Percentiles rank a stretch among this genome's conserved stretches.
Evolutionary conservation across 306 rosid species (phyloP).

Genomic region (Styphnolobium japonicum): DNA sequence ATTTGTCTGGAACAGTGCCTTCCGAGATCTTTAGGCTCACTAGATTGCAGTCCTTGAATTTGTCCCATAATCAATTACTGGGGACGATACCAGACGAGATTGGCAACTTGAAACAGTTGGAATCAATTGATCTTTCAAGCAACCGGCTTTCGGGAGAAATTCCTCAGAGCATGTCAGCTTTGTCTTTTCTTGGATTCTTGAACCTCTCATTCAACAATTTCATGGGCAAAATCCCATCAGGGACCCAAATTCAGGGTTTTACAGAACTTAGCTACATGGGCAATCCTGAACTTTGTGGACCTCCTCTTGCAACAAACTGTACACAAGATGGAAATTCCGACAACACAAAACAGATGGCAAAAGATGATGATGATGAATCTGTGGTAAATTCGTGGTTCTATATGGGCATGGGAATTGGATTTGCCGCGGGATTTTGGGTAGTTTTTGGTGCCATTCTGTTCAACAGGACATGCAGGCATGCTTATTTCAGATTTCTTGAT

Average conservation of each 20-base stretch:
- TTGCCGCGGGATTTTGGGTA: conserved; percentile 4
- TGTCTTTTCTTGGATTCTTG: conserved; percentile 8
- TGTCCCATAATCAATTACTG: conserved; percentile 28
- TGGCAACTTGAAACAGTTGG: neutral
- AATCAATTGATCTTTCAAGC: conserved; percentile 31
- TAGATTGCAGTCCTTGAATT: conserved; percentile 15
- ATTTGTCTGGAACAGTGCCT: conserved; percentile 27
- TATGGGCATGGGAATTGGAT: conserved; percentile 27
- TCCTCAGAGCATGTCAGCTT: conserved; percentile 17
- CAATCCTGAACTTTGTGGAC: conserved; percentile 23
- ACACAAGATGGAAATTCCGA: neutral
- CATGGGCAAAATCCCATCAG: conserved; percentile 28
- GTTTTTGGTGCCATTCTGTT: neutral
- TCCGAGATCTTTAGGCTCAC: neutral
- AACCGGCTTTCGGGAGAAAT: conserved; percentile 28
- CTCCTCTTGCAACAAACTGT: conserved; percentile 5
- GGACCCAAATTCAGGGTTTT: conserved; percentile 16
- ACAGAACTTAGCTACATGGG: neutral
- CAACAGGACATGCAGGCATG: conserved; percentile 8
- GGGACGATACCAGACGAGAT: conserved; percentile 29
- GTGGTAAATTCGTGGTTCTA: neutral
- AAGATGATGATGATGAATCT: neutral
- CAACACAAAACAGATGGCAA: neutral
- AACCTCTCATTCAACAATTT: conserved; percentile 37
- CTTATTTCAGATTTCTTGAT: neutral